Percentiles rank a stretch among this genome's conserved stretches.
Conservation (phyloP, 768 basidiomycete species). For the Filobasidium floriforme region DNA sequence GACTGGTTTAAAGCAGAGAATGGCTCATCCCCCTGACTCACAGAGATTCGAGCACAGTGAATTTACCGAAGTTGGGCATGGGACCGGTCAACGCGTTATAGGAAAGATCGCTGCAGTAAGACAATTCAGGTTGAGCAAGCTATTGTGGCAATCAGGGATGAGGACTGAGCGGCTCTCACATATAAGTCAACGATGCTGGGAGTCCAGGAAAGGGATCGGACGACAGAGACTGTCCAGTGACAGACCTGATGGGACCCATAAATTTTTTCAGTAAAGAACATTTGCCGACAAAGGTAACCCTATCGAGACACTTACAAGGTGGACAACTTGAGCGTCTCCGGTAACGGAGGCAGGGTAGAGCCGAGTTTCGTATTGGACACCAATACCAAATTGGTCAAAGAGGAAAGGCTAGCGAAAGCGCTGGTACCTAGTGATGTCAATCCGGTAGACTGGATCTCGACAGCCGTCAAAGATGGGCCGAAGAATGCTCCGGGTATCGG, state of each 20-base stretch:
- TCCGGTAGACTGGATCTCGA: constrained; percentile 41
- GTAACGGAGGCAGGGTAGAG: constrained; percentile 30
- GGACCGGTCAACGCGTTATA: constrained; percentile 38
- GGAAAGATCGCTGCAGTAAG: constrained; percentile 37
- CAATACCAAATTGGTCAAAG: constrained; percentile 35
- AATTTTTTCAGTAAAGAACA: background rate
- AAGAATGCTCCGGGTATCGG: constrained; percentile 33
- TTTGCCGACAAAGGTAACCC: background rate
- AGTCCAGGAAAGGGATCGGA: constrained; percentile 28
- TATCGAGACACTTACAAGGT: constrained; percentile 29
- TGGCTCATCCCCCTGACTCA: constrained; percentile 17
- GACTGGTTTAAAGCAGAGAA: background rate
- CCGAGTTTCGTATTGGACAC: constrained; percentile 41
- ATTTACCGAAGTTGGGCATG: constrained; percentile 29
- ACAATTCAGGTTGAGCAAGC: background rate
- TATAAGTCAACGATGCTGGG: constrained; percentile 37
- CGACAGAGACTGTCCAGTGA: constrained; percentile 39
- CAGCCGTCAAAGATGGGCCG: constrained; percentile 31
- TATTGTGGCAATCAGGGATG: background rate
- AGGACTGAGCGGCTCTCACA: constrained; percentile 27
- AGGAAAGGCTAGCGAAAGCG: constrained; percentile 24
- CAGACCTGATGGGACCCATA: constrained; percentile 26
- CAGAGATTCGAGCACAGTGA: constrained; percentile 36
- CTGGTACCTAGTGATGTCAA: constrained; percentile 32
- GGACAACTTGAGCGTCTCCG: constrained; percentile 7